phyloP scores from a whole-genome alignment of 192 early-diverging fungal genomes.

The Lobosporangium transversale region DNA sequence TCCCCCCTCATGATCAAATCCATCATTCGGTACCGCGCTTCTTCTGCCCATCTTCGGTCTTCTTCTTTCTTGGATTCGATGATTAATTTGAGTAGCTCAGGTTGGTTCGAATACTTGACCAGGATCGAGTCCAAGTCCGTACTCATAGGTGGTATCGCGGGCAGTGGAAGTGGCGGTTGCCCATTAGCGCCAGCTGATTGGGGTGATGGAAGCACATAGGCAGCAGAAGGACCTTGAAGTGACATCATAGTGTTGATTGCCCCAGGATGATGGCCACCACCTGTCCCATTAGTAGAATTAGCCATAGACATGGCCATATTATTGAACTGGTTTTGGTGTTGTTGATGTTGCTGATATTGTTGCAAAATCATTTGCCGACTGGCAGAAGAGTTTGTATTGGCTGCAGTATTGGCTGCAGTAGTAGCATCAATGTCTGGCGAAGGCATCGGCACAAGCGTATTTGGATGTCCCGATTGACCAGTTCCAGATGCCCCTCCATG shows the following conservation, averaged over 20 bases:
- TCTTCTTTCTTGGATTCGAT: conserved; percentile 65
- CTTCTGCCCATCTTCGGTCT: conserved; percentile 65
- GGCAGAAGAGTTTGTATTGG: conserved; percentile 34
- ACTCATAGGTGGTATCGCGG: conserved; percentile 30
- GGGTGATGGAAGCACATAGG: conserved; percentile 29
- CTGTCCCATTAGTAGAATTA: conserved; percentile 4
- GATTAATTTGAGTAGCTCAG: conserved; percentile 63
- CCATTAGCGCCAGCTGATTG: conserved; percentile 19
- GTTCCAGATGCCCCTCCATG: too few species aligned
- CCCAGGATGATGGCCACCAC: conserved; percentile 6
- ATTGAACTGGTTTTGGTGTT: conserved; percentile 14
- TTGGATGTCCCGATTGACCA: too few species aligned
- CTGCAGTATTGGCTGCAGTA: conserved; percentile 44
- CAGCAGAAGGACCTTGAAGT: conserved; percentile 21
- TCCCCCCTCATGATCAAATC: conserved; percentile 58
- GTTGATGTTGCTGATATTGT: conserved; percentile 39
- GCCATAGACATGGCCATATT: conserved; percentile 39
- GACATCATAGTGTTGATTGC: conserved; percentile 53
- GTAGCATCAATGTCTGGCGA: conserved; percentile 45
- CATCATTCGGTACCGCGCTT: conserved; percentile 60
- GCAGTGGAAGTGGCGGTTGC: conserved; percentile 17
- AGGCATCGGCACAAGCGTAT: conserved; percentile 41
- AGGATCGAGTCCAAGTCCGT: conserved; percentile 63
- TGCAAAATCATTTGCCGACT: conserved; percentile 43
- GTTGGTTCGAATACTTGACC: conserved; percentile 57